Base-by-base conservation (phyloP, 2,329 filamentous ascomycete genomes). In the Colletotrichum lini region DNA sequence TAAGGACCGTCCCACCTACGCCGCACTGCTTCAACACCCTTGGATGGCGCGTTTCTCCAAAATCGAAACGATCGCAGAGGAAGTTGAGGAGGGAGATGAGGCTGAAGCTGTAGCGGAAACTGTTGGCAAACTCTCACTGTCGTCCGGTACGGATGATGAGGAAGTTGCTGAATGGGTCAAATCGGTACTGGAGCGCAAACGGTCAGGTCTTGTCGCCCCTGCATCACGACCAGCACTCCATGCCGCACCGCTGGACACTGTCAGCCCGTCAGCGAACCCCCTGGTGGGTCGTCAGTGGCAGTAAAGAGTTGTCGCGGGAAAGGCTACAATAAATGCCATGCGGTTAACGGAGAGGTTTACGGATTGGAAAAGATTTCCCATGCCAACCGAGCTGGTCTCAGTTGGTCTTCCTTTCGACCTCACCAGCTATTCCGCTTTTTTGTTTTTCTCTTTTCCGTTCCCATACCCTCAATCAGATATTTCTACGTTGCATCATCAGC, bases 131-230 rank as follows among this genome's bases (percentile, higher is more conserved):
- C 77, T 88, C 9, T 78, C 84, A 63, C 78, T 88, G 4, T 80
- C 79, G 52, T 79, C 79, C 6, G 73, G 74, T 42, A 81, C 80
- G 5, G 89, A 92, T 64, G 96, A 99, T 76, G 84, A 87, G 47
- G 95, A 98, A 79, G 94, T 98, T 6, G 94, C 94, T 0, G 88
- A 90, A 38, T 99, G 96, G 96, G 96, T 98, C 1, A 87, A 86
- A 49, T 84, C 83, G 8, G 93, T 93, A 21, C 81, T 98, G 52
- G 90, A 92, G 74, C 88, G 88, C 76, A 91, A 91, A 77, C 87
- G 85, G 73, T 87, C 85, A 2, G 93, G 88, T 84, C 78, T 83
- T 45, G 78, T 82, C 49, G 85, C 84, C 5, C 85, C 84, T 59
- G 80, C 82, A 18, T 85, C 86, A 59, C 94, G 93, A 78, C 96